phyloP scores from a whole-genome alignment of 225 moss, liverwort and hornwort genomes.

The Pleurozium schreberi region DNA sequence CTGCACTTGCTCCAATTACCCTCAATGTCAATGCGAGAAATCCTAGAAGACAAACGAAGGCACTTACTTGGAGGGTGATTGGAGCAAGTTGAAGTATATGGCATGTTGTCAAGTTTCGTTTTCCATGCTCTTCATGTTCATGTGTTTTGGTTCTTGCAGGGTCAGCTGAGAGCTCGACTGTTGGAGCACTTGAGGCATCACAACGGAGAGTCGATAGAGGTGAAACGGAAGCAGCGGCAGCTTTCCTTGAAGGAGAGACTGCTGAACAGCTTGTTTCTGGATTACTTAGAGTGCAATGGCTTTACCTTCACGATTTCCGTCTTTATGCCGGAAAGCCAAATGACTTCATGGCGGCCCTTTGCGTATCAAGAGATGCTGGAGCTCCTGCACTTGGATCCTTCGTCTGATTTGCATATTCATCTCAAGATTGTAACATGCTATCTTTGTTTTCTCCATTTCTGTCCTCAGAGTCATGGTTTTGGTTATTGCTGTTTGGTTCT shows the following conservation, averaged over 20 bases:
- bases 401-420: conserved; percentile 23
- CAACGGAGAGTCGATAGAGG: conserved; percentile 30
- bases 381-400: conserved; percentile 63
- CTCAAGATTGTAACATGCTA: conserved; percentile 25
- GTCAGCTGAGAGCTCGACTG: conserved; percentile 74
- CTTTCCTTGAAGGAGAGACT: conserved; percentile 57
- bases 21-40: not conserved
- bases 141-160: conserved; percentile 12
- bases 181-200: conserved; percentile 62
- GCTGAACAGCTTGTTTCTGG: conserved; percentile 77
- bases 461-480: not conserved
- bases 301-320: conserved; percentile 83
- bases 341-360: conserved; percentile 61
- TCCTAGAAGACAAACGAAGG: not conserved
- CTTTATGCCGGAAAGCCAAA: conserved; percentile 76
- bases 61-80: not conserved
- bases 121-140: not conserved
- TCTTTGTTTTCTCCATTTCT: not conserved
- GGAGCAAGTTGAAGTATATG: not conserved
- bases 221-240: conserved; percentile 22
- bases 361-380: conserved; percentile 67
- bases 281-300: conserved; percentile 58
- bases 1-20: not conserved
- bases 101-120: not conserved
- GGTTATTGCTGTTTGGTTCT: not conserved